These are phyloP conservation scores for Xylaria sp. DNA, from an alignment of 2,329 filamentous ascomycete genomes.

Conservation along the genomic window DNA sequence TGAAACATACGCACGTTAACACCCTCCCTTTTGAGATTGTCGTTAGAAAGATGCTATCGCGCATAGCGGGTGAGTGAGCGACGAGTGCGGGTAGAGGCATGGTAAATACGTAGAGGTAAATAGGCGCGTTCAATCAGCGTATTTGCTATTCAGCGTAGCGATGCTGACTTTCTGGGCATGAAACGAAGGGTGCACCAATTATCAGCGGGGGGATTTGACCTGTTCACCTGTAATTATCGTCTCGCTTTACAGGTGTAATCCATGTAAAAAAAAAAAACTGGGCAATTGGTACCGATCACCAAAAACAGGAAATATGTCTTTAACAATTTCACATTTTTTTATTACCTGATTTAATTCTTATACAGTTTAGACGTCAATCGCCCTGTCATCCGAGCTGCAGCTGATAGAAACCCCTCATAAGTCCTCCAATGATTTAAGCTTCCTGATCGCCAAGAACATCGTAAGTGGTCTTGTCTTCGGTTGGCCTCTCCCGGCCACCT, in stretches of 20 bases:
- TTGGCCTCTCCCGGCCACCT: constrained; percentile 58
- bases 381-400: background rate
- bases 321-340: too few relatives aligned
- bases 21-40: constrained; percentile 2
- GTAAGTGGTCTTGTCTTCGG: constrained; percentile 43
- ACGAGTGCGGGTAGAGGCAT: background rate
- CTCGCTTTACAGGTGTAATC: background rate
- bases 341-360: too few relatives aligned
- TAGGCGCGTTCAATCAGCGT: background rate
- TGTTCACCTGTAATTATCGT: background rate
- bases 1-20: constrained; percentile 14
- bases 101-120: background rate
- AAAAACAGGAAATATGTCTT: too few relatives aligned
- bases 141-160: constrained; percentile 11
- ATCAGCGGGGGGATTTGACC: background rate
- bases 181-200: background rate
- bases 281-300: background rate
- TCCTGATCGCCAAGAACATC: constrained; percentile 40
- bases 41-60: background rate
- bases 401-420: background rate
- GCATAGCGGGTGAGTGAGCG: background rate
- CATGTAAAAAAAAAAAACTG: background rate
- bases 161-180: background rate
- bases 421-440: constrained; percentile 31
- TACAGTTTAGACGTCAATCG: too few relatives aligned